Evolutionary conservation across 31 red algal species (phyloP), one percentile per base, ranked within the genome.

Genomic region (Asparagopsis taxiformis): DNA sequence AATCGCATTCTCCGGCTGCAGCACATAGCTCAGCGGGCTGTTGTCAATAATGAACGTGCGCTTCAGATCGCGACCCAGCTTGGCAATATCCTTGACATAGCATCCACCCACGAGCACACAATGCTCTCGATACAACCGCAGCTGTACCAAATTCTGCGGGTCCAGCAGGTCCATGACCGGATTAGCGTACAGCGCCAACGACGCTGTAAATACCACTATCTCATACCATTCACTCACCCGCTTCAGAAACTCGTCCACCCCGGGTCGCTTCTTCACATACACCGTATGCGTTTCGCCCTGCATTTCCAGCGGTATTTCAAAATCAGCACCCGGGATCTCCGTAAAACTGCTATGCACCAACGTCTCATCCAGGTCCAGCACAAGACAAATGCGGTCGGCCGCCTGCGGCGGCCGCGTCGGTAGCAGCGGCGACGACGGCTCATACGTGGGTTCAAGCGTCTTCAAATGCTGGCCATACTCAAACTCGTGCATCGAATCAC

Each of bases 311-410:
- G 88, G 83, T 46, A 97, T 41, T 24, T 74, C 70, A 70, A 88
- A 89, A 67, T 97, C 94, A 8, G 89, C 74, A 43, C 73, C 59
- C 32, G 59, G 59, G 13, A 91, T 37, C 9, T 75, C 71, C 28
- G 69, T 78, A 28, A 85, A 85, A 22, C 89, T 89, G 22, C 65
- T 89, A 37, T 97, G 94, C 10, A 97, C 94, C 19, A 97, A 72
- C 39, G 94, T 97, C 52, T 97, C 94, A 70, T 97, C 94, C 43
- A 97, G 79, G 60, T 97, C 94, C 32, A 97, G 66, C 1, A 97
- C 88, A 9, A 97, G 75, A 37, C 89, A 93, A 50, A 80, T 80
- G 15, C 58, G 55, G 44, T 56, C 76, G 23, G 68, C 15, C 49
- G 60, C 68, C 16, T 71, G 48, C 23, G 60, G 71, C 36, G 65